phyloP scores from a whole-genome alignment of 2,329 filamentous ascomycete species.

The Cercospora sesami region DNA sequence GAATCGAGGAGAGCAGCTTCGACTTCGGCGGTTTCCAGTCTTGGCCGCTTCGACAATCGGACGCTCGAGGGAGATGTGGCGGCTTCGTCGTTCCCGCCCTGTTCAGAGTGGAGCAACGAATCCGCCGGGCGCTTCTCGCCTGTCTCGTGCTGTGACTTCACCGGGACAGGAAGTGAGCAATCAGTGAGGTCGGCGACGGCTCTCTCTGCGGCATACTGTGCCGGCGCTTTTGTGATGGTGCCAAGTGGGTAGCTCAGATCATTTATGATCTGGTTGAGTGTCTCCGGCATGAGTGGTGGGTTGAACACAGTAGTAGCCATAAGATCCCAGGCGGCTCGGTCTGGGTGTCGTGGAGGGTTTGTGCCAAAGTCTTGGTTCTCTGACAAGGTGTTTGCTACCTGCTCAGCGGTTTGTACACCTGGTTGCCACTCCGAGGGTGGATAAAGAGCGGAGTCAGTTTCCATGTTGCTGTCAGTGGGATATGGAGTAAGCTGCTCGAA shows the following conservation, averaged over 20 bases:
- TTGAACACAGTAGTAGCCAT: not conserved
- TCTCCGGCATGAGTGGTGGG: not conserved
- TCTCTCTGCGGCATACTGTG: not conserved
- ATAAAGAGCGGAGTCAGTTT: conserved; percentile 30
- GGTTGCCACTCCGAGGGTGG: conserved; percentile 16
- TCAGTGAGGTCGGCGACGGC: conserved; percentile 11
- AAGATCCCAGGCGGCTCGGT: not conserved
- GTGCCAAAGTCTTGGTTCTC: not conserved
- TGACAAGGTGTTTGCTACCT: conserved; percentile 15
- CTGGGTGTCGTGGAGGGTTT: not conserved
- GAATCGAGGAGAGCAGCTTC: not conserved
- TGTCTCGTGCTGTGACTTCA: conserved; percentile 13
- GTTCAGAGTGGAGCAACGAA: not conserved
- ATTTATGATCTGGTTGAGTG: not conserved
- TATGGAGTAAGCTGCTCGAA: conserved; percentile 32
- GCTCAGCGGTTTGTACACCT: conserved; percentile 3
- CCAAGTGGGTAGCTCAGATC: conserved; percentile 9
- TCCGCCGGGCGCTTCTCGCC: conserved; percentile 11
- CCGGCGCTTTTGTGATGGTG: not conserved
- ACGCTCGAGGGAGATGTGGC: not conserved
- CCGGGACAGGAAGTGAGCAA: conserved; percentile 8
- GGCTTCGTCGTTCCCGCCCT: conserved; percentile 7
- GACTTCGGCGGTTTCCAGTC: not conserved
- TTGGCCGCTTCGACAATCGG: not conserved
- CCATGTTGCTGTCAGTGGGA: conserved; percentile 33